A percentile compares a stretch with the other conserved stretches of the same genome.
Conservation (phyloP, 352 stramenopile genomes). For the Elongisporangium prolatum region DNA sequence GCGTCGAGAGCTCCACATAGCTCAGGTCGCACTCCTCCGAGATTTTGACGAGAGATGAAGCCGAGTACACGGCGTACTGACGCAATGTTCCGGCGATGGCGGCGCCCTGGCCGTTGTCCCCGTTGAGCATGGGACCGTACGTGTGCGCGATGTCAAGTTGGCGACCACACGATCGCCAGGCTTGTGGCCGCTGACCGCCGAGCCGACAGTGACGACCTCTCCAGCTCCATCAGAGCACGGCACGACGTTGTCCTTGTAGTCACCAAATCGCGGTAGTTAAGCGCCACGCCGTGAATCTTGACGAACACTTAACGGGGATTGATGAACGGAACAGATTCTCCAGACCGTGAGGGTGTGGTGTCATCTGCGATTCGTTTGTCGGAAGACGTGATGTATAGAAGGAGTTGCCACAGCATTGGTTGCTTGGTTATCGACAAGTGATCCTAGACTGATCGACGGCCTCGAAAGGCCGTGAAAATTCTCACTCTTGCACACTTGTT, state of each 20-base stretch:
- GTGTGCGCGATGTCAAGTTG: slow-evolving; percentile 20
- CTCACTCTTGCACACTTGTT: too few relatives aligned
- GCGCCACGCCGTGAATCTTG: slow-evolving; percentile 17
- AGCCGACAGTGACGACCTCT: slow-evolving; percentile 14
- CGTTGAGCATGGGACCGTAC: slow-evolving; percentile 12
- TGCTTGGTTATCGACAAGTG: too few relatives aligned
- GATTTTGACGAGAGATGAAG: slow-evolving; percentile 20
- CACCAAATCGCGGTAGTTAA: slow-evolving; percentile 20
- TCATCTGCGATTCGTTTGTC: slow-evolving; percentile 17
- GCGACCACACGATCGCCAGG: slow-evolving; percentile 22
- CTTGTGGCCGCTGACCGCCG: slow-evolving; percentile 8
- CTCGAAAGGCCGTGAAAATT: too few relatives aligned
- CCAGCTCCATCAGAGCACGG: slow-evolving; percentile 22
- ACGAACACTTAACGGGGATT: slow-evolving; percentile 19
- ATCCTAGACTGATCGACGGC: too few relatives aligned
- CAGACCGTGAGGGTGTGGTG: slow-evolving; percentile 12
- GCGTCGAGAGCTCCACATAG: slow-evolving; percentile 19
- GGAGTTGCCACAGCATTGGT: too few relatives aligned
- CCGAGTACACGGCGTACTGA: slow-evolving; percentile 17
- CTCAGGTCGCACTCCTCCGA: slow-evolving; percentile 14
- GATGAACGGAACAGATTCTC: slow-evolving; percentile 7
- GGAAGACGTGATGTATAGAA: slow-evolving; percentile 14
- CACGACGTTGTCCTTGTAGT: slow-evolving; percentile 20
- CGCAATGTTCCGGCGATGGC: slow-evolving; percentile 22
- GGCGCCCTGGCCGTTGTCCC: slow-evolving; percentile 14